phyloP scores from a whole-genome alignment of 192 early-diverging fungal species.

The Coemansia aciculifera region DNA sequence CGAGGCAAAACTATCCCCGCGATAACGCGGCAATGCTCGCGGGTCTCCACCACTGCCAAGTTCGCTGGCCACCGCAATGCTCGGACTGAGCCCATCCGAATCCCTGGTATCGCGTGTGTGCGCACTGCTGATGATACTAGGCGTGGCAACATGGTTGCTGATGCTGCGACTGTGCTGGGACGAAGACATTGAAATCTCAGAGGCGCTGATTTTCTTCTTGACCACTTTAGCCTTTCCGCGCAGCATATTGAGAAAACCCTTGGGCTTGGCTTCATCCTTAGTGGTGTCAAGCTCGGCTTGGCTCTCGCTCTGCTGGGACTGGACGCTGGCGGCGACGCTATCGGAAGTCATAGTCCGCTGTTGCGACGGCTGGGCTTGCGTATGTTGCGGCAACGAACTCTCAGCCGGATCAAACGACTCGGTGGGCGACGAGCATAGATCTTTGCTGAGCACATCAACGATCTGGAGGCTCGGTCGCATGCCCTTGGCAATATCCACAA shows the following conservation, averaged over 20 bases:
- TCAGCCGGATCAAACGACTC: background rate
- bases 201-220: conserved; percentile 24
- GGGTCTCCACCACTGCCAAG: background rate
- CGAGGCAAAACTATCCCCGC: conserved; percentile 26
- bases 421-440: background rate
- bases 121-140: conserved; percentile 20
- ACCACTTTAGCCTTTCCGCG: conserved; percentile 31
- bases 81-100: conserved; percentile 13
- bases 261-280: conserved; percentile 14
- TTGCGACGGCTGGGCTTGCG: background rate
- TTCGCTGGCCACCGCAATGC: background rate
- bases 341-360: background rate
- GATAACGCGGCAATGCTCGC: conserved; percentile 1
- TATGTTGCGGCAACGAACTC: background rate
- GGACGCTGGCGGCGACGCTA: background rate
- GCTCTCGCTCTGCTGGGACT: conserved; percentile 5
- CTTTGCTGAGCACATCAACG: conserved; percentile 20
- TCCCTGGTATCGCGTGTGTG: conserved; percentile 16
- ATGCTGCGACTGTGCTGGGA: conserved; percentile 27
- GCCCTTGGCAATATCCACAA: conserved; percentile 16
- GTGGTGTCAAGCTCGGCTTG: conserved; percentile 2
- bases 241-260: conserved; percentile 42
- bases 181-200: conserved; percentile 16
- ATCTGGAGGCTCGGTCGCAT: conserved; percentile 16
- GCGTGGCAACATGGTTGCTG: conserved; percentile 22